phyloP scores from a whole-genome alignment of 2,329 filamentous ascomycete species.

The Aspergillus ochraceus region DNA sequence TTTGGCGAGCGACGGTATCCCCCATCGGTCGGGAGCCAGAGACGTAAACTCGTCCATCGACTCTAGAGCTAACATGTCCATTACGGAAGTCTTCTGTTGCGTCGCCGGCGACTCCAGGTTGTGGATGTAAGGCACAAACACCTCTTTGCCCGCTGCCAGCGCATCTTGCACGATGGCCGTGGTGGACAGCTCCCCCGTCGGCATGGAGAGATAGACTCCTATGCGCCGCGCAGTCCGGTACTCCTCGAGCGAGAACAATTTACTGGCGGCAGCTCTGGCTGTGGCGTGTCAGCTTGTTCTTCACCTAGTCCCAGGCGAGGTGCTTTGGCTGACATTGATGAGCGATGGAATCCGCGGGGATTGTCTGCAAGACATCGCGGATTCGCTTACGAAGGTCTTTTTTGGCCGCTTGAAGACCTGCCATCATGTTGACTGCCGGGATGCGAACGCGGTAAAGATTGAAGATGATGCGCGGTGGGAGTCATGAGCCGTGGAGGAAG shows the following conservation, averaged over 20 bases:
- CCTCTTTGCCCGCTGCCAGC: conserved; percentile 72
- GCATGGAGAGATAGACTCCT: conserved; percentile 93
- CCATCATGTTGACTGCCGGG: conserved; percentile 42
- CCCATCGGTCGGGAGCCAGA: conserved; percentile 80
- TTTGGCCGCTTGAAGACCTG: conserved; percentile 67
- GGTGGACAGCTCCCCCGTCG: conserved; percentile 80
- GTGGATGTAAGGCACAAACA: conserved; percentile 90
- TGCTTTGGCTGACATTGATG: conserved; percentile 63
- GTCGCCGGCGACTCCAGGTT: conserved; percentile 46
- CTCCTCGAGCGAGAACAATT: conserved; percentile 66
- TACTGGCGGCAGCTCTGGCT: conserved; percentile 67
- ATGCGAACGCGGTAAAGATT: not conserved
- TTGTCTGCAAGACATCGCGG: conserved; percentile 62
- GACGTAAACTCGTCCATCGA: conserved; percentile 75
- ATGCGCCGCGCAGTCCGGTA: conserved; percentile 75
- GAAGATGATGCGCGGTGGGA: too few species aligned
- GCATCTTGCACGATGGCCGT: conserved; percentile 79
- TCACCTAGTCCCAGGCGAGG: conserved; percentile 24
- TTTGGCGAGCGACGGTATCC: conserved; percentile 80
- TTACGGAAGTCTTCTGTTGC: conserved; percentile 64
- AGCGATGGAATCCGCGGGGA: conserved; percentile 63
- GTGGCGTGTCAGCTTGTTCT: conserved; percentile 24
- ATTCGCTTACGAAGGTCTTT: conserved; percentile 71
- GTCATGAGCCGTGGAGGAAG: not conserved
- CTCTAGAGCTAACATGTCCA: conserved; percentile 89